Evolutionary conservation across 2,329 filamentous ascomycete genomes (phyloP).

Genomic region (Graphilbum ipis-grandicollis): DNA sequence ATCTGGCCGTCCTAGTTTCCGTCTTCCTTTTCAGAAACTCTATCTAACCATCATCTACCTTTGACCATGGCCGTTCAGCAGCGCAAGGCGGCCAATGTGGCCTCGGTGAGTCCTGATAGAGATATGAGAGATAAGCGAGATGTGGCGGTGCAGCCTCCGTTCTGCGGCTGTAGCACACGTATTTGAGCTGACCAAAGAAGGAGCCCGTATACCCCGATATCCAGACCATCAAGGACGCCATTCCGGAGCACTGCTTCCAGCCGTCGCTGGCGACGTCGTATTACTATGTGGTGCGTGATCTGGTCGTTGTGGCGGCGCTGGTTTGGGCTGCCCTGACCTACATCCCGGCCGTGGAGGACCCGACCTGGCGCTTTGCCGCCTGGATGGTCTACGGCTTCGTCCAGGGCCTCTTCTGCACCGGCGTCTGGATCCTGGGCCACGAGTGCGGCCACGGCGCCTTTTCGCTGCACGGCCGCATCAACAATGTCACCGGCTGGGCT

Average conservation of each 20-base stretch:
- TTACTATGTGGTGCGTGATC: constrained; percentile 69
- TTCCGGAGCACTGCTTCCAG: constrained; percentile 93
- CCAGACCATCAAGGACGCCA: constrained; percentile 91
- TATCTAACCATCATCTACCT: no score
- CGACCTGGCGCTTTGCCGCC: constrained; percentile 43
- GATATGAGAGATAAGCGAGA: no score
- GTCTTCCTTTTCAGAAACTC: no score
- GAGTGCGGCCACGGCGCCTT: constrained; percentile 97
- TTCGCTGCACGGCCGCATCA: constrained; percentile 75
- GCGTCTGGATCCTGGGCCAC: constrained; percentile 90
- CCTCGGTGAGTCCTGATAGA: no score
- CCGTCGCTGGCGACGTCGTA: constrained; percentile 62
- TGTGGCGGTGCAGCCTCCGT: no score
- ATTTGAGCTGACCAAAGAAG: no score
- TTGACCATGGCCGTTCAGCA: no score
- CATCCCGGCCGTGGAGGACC: constrained; percentile 68
- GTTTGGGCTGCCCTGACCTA: constrained; percentile 84
- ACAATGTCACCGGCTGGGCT: constrained; percentile 83
- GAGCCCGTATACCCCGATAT: constrained; percentile 35
- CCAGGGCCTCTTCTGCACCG: constrained; percentile 85
- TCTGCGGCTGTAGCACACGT: no score
- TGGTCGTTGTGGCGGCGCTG: constrained; percentile 51
- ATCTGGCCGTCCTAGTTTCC: no score
- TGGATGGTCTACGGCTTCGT: constrained; percentile 56
- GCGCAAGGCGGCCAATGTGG: no score